These are phyloP conservation scores for Miamiensis avidus DNA, from an alignment of 169 alveolate genomes.

Conservation along the genomic window DNA sequence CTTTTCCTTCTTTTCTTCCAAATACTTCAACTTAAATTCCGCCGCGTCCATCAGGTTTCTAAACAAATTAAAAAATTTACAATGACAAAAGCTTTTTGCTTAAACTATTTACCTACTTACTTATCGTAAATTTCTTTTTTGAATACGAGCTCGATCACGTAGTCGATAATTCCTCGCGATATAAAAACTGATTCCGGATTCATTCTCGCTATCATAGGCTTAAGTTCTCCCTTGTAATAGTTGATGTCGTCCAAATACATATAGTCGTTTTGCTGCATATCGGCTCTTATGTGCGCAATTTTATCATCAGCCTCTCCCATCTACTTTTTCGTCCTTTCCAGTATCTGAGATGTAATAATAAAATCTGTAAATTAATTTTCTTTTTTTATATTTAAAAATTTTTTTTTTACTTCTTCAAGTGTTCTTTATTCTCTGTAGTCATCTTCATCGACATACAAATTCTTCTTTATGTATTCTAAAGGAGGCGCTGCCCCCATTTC, in stretches of 20 bases:
- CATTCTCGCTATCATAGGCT: slow-evolving; percentile 26
- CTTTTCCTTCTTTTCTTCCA: background rate
- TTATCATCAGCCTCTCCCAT: background rate
- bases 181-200: slow-evolving; percentile 42
- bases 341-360: background rate
- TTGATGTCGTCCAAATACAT: background rate
- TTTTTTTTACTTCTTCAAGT: background rate
- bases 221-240: slow-evolving; percentile 35
- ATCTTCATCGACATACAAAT: background rate
- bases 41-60: background rate
- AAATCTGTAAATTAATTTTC: too few species aligned
- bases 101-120: slow-evolving; percentile 6
- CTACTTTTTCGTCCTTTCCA: background rate
- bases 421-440: background rate
- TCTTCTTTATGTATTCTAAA: background rate
- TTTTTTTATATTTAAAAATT: too few species aligned
- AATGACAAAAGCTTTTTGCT: background rate
- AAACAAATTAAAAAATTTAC: too few species aligned
- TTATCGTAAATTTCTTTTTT: slow-evolving; percentile 12
- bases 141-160: slow-evolving; percentile 20
- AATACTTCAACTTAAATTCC: background rate
- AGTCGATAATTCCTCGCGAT: slow-evolving; percentile 29
- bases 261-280: too few species aligned
- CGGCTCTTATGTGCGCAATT: background rate
- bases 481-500: background rate